These are phyloP conservation scores for Vaccinium myrtillus DNA, from an alignment of 148 eudicot species.

Conservation along the genomic window DNA sequence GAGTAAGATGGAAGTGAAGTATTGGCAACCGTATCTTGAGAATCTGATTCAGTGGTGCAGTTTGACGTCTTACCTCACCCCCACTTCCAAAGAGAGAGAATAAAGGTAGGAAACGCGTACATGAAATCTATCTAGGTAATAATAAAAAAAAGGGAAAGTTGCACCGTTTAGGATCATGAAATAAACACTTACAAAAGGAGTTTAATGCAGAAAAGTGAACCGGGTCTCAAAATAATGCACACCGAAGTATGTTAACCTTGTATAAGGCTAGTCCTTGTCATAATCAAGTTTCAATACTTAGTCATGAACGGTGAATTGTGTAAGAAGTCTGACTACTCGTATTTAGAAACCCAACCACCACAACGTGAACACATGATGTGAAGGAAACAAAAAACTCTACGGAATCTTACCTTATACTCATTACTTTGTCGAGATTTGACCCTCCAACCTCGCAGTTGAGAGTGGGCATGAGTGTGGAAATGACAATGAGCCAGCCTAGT, in stretches of 20 bases:
- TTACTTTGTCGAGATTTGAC: neutral
- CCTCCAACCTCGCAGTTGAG: neutral
- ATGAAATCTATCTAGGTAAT: neutral
- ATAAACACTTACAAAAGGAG: neutral
- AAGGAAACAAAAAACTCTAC: neutral
- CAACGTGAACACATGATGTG: neutral
- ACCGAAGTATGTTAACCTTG: neutral
- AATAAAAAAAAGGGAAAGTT: neutral
- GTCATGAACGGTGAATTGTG: neutral
- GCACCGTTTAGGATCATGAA: conserved; percentile 8
- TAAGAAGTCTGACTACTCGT: neutral
- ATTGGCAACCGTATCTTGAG: conserved; percentile 1
- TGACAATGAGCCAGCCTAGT: neutral
- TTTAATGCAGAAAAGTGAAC: neutral
- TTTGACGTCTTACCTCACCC: neutral
- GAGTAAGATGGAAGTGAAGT: neutral
- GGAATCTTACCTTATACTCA: neutral
- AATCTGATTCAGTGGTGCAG: conserved; percentile 16
- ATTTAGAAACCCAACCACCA: neutral
- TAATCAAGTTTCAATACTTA: neutral
- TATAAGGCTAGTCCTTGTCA: neutral
- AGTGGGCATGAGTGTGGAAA: neutral
- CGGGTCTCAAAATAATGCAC: neutral
- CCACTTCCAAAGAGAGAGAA: neutral
- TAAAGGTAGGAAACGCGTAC: neutral